Conservation (phyloP, 495 filamentous ascomycete species). For the Aspergillus haitiensis region DNA sequence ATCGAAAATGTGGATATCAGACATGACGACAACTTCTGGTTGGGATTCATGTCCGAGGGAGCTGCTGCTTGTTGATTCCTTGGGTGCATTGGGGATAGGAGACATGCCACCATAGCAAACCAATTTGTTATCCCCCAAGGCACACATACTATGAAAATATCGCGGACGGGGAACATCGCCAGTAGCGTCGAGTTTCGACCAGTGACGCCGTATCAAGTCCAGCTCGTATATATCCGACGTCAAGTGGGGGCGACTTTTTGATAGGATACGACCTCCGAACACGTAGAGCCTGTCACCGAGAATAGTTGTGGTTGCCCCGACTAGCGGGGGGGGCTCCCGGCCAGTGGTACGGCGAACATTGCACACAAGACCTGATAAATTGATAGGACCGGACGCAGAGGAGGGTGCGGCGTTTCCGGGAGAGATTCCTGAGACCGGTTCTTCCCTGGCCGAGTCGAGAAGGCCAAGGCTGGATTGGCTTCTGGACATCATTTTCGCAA, state of each 20-base stretch:
- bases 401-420: conserved; percentile 35
- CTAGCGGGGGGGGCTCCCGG: conserved; percentile 82
- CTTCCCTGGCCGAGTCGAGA: conserved; percentile 38
- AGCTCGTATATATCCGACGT: conserved; percentile 91
- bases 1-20: conserved; percentile 95
- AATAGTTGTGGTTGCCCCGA: conserved; percentile 93
- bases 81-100: conserved; percentile 57
- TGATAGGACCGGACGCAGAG: conserved; percentile 51
- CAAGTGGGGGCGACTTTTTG: conserved; percentile 75
- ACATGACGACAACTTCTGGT: conserved; percentile 93
- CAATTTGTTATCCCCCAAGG: conserved; percentile 89
- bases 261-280: conserved; percentile 88
- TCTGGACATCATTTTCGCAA: conserved; percentile 44
- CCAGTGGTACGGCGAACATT: conserved; percentile 92
- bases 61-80: conserved; percentile 41
- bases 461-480: conserved; percentile 49
- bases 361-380: conserved; percentile 86
- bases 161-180: conserved; percentile 87
- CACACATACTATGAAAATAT: conserved; percentile 95
- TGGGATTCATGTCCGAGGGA: conserved; percentile 62
- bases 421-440: conserved; percentile 33
- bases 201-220: conserved; percentile 86
- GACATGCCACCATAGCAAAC: conserved; percentile 99
- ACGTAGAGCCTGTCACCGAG: conserved; percentile 93
- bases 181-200: conserved; percentile 80